A percentile compares a stretch with the other conserved stretches of the same genome.
Conservation (phyloP, 2,329 filamentous ascomycete species). For the Alternaria tenuissima region DNA sequence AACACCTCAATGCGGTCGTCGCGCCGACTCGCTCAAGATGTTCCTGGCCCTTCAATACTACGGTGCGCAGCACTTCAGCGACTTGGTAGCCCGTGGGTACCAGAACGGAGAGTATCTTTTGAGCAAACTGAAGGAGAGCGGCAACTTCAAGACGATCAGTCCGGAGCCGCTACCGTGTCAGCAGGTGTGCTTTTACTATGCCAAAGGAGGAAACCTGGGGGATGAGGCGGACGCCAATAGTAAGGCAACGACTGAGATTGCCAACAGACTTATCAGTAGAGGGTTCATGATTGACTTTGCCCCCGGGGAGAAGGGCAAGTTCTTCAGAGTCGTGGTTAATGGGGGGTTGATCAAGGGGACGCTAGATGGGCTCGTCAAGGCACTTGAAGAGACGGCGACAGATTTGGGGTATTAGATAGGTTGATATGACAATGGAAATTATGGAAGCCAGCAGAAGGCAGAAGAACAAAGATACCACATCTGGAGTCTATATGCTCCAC, state of each 20-base stretch:
- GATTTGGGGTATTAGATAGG: constrained; percentile 39
- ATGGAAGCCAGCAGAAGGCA: background rate
- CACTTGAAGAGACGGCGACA: constrained; percentile 60
- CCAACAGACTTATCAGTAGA: constrained; percentile 61
- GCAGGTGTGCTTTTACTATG: constrained; percentile 94
- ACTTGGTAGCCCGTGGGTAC: constrained; percentile 72
- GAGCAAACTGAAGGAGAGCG: constrained; percentile 61
- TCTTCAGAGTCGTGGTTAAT: constrained; percentile 75
- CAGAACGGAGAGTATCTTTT: constrained; percentile 75
- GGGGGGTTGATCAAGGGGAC: constrained; percentile 63
- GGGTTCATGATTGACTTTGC: constrained; percentile 77
- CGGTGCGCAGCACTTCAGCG: constrained; percentile 75
- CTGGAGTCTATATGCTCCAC: background rate
- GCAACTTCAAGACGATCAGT: constrained; percentile 75
- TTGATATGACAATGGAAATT: background rate
- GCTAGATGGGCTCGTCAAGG: constrained; percentile 53
- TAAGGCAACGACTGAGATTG: constrained; percentile 63
- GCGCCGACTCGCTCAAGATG: constrained; percentile 85
- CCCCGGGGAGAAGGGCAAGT: constrained; percentile 68
- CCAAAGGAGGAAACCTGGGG: constrained; percentile 63
- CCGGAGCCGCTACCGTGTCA: constrained; percentile 79
- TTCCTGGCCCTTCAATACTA: constrained; percentile 92
- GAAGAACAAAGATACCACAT: background rate
- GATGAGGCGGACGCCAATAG: constrained; percentile 60
- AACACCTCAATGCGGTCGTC: constrained; percentile 90